Evolutionary conservation across 176 grass and related monocot species (phyloP).

Genomic region (Poa annua): DNA sequence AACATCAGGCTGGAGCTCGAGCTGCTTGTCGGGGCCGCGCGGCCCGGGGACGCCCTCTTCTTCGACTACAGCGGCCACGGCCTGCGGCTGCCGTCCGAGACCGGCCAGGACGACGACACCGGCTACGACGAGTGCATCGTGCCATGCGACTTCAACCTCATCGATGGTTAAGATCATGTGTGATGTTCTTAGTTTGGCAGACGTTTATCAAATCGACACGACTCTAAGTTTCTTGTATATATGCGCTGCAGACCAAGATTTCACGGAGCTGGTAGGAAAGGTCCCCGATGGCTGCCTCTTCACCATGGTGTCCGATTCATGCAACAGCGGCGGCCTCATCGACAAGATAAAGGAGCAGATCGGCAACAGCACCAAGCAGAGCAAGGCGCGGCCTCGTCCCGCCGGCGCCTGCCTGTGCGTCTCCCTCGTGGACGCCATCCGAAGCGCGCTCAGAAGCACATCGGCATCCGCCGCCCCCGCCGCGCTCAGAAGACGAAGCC

Average conservation of each 20-base stretch:
- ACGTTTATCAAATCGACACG: too few relatives aligned
- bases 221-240: background rate
- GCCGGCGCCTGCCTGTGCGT: conserved; percentile 26
- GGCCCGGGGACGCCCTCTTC: conserved; percentile 71
- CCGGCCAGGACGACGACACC: conserved; percentile 82
- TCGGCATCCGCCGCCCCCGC: conserved; percentile 37
- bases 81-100: conserved; percentile 70
- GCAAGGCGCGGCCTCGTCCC: conserved; percentile 22
- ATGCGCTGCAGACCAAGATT: conserved; percentile 71
- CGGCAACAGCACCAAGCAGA: conserved; percentile 64
- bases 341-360: conserved; percentile 93
- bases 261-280: conserved; percentile 68
- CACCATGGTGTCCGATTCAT: conserved; percentile 84
- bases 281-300: conserved; percentile 68
- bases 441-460: conserved; percentile 47
- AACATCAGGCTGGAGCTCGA: conserved; percentile 59
- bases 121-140: conserved; percentile 97
- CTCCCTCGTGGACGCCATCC: conserved; percentile 40
- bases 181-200: too few relatives aligned
- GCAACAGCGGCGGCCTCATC: conserved; percentile 86
- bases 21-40: conserved; percentile 57
- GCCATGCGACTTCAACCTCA: conserved; percentile 80
- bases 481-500: background rate
- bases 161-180: conserved; percentile 52
- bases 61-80: conserved; percentile 96